phyloP scores from a whole-genome alignment of 139 green algal genomes.

The Picochlorum sp. region DNA sequence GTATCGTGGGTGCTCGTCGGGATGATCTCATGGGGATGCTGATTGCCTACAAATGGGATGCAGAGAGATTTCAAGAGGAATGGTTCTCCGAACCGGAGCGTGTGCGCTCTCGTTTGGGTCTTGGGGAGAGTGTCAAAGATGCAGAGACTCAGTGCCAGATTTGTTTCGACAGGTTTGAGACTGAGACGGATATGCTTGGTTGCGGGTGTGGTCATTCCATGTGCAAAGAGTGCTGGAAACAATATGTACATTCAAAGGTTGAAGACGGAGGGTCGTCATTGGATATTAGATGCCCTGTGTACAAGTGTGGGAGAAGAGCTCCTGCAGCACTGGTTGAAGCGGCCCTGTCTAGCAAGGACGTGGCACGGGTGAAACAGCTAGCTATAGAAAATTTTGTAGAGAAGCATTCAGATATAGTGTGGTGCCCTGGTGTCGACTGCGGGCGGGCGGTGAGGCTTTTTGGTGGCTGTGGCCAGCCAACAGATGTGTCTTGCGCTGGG shows the following conservation, averaged over 20 bases:
- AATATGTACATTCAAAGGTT: constrained; percentile 49
- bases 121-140: constrained; percentile 38
- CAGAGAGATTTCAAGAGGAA: constrained; percentile 69
- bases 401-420: constrained; percentile 68
- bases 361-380: no score
- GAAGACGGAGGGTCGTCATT: constrained; percentile 41
- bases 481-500: constrained; percentile 67
- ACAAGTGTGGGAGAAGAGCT: constrained; percentile 42
- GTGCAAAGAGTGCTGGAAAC: constrained; percentile 66
- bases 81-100: constrained; percentile 79
- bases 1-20: neutral
- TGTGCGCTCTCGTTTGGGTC: constrained; percentile 56
- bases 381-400: constrained; percentile 69
- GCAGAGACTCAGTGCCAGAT: constrained; percentile 60
- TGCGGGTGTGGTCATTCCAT: constrained; percentile 62
- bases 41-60: constrained; percentile 51
- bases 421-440: constrained; percentile 70
- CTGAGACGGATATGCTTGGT: constrained; percentile 32
- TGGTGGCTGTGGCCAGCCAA: constrained; percentile 27
- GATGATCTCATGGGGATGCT: neutral
- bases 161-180: constrained; percentile 77
- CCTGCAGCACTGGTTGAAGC: no score
- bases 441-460: constrained; percentile 56
- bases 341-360: no score
- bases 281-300: constrained; percentile 57